Evolutionary conservation across 192 early-diverging fungal genomes (phyloP).

Genomic region (Entomortierella lignicola): DNA sequence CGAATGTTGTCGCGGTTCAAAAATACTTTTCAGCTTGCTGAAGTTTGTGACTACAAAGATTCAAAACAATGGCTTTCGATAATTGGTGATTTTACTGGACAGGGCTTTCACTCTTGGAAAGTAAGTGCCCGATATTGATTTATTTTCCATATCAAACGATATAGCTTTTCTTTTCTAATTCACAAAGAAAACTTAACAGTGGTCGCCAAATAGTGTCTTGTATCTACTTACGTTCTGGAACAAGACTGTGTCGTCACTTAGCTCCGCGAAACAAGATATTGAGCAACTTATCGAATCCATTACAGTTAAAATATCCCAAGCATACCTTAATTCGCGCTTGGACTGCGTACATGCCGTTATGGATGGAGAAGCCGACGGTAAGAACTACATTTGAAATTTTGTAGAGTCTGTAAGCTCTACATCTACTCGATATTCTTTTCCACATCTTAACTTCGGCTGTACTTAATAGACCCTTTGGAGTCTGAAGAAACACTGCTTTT

Average conservation of each 20-base stretch:
- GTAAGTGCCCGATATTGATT: slow-evolving; percentile 37
- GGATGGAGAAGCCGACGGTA: slow-evolving; percentile 69
- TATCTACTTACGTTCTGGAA: slow-evolving; percentile 91
- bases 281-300: slow-evolving; percentile 18
- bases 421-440: slow-evolving; percentile 21
- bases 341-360: slow-evolving; percentile 61
- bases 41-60: slow-evolving; percentile 75
- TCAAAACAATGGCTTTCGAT: slow-evolving; percentile 73
- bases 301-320: slow-evolving; percentile 52
- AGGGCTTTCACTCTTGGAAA: slow-evolving; percentile 71
- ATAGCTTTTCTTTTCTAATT: too few relatives aligned
- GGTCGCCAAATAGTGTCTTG: slow-evolving; percentile 76
- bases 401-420: not conserved
- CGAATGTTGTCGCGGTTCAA: slow-evolving; percentile 85
- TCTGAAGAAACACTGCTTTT: slow-evolving; percentile 75
- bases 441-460: not conserved
- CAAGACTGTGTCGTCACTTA: slow-evolving; percentile 71
- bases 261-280: slow-evolving; percentile 23
- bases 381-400: not conserved
- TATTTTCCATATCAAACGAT: not conserved
- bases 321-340: slow-evolving; percentile 63
- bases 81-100: slow-evolving; percentile 71
- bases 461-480: slow-evolving; percentile 65
- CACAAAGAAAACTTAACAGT: slow-evolving; percentile 58
- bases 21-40: slow-evolving; percentile 80